Base-by-base conservation (phyloP, 2,329 filamentous ascomycete genomes). In the Talaromyces piceae region DNA sequence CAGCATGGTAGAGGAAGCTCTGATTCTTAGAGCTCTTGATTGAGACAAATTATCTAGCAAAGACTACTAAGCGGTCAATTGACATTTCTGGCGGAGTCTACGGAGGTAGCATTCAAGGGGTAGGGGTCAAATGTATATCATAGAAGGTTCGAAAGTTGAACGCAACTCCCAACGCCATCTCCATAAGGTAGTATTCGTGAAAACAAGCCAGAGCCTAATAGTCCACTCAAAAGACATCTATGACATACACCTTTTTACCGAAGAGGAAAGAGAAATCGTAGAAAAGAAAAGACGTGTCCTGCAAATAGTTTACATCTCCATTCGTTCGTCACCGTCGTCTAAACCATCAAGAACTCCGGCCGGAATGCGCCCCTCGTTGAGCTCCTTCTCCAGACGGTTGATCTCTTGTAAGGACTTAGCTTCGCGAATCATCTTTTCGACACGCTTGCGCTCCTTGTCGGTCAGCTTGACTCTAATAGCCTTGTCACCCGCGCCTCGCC, bases 321-420 rank as follows among this genome's bases (percentile, higher is more conserved):
- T 71, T 54, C 60, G 57, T 30, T 37, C 45, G 18, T 61, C 63
- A 23, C 62, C 66, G 41, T 65, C 69, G 16, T 58, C 66, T 3
- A 51, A 13, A 3, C 49, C 52, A 44, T 61, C 65, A 31, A 73
- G 57, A 23, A 68, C 79, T 25, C 83, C 87, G 28, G 79, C 77
- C 2, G 91, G 91, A 68, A 97, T 78, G 63, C 87, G 78, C 1
- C 93, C 93, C 68, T 97, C 91, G 56, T 88, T 87, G 58, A 97
- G 73, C 69, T 93, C 88, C 75, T 91, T 95, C 75, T 98, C 93
- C 65, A 98, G 69, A 59, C 82, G 79, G 52, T 88, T 85, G 65
- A 98, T 94, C 73, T 97, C 93, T 59, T 90, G 86, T 63, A 98
- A 68, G 63, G 86, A 95, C 67, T 86, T 90, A 5, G 93, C 91